A percentile compares a stretch with the other conserved stretches of the same genome.
phyloP scores from a whole-genome alignment of 495 filamentous ascomycete species.

The Xylaria flabelliformis region DNA sequence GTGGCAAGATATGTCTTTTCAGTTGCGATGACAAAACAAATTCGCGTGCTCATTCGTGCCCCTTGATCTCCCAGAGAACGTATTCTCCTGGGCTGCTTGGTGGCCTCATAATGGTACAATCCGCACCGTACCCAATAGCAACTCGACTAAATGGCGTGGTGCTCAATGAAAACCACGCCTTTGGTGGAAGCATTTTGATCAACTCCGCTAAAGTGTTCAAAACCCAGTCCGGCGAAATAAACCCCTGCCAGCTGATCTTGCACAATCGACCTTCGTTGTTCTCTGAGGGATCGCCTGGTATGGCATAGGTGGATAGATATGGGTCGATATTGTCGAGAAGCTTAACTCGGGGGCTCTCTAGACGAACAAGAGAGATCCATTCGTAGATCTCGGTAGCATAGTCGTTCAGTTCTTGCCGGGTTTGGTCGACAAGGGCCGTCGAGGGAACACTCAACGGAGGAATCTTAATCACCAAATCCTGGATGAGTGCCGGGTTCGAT shows the following conservation, averaged over 20 bases:
- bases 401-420: slow-evolving; percentile 60
- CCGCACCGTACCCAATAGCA: slow-evolving; percentile 47
- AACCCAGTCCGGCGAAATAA: slow-evolving; percentile 55
- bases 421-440: slow-evolving; percentile 43
- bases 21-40: not conserved
- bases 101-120: slow-evolving; percentile 55
- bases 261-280: slow-evolving; percentile 42
- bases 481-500: slow-evolving; percentile 39
- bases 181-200: slow-evolving; percentile 47
- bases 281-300: slow-evolving; percentile 55
- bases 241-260: slow-evolving; percentile 62
- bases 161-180: slow-evolving; percentile 58
- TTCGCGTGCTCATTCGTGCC: slow-evolving; percentile 44
- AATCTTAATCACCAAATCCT: slow-evolving; percentile 48
- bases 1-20: slow-evolving; percentile 28
- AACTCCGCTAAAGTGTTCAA: slow-evolving; percentile 48
- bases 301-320: slow-evolving; percentile 80
- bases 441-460: slow-evolving; percentile 57
- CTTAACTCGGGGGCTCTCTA: slow-evolving; percentile 74
- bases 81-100: slow-evolving; percentile 55
- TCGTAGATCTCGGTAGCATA: slow-evolving; percentile 74
- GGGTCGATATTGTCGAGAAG: slow-evolving; percentile 75
- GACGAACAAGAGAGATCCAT: slow-evolving; percentile 79
- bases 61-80: slow-evolving; percentile 60
- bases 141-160: slow-evolving; percentile 54